Evolutionary conservation across 2,329 filamentous ascomycete species (phyloP).

Genomic region (Penicillium sp.): DNA sequence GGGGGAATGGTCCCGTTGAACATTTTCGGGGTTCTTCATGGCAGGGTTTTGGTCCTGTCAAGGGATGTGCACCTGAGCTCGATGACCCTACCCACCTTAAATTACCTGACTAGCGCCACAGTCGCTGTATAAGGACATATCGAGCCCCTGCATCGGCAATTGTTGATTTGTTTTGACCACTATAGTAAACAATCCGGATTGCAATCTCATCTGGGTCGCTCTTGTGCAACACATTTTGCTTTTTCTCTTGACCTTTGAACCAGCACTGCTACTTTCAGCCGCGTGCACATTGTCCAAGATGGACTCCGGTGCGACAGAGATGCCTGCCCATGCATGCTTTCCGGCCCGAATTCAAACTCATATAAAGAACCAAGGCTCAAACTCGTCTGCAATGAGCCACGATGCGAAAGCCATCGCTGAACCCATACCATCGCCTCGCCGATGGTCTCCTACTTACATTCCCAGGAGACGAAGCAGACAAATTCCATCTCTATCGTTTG

Average conservation of each 20-base stretch:
- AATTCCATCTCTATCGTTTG: constrained; percentile 37
- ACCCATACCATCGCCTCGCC: constrained; percentile 24
- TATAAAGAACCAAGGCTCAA: constrained; percentile 22
- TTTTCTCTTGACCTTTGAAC: constrained; percentile 15
- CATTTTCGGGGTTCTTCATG: constrained; percentile 20
- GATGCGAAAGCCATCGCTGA: constrained; percentile 18
- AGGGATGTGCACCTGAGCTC: constrained; percentile 30
- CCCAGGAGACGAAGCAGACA: constrained; percentile 35
- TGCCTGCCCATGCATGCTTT: constrained; percentile 23
- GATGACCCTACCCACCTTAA: constrained; percentile 21
- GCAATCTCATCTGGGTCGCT: constrained; percentile 21
- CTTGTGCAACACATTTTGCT: constrained; percentile 25
- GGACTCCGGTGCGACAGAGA: constrained; percentile 28
- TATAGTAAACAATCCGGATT: constrained; percentile 13
- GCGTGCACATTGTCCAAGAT: constrained; percentile 32
- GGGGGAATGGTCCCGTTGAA: constrained; percentile 17
- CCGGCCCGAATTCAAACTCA: constrained; percentile 24
- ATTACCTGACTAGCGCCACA: constrained; percentile 20
- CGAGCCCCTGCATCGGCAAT: constrained; percentile 22
- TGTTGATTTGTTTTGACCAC: constrained; percentile 19
- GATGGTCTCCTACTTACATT: constrained; percentile 29
- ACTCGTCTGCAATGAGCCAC: constrained; percentile 20
- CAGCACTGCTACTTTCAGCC: constrained; percentile 14
- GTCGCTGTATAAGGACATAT: constrained; percentile 34
- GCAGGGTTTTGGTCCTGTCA: constrained; percentile 25